These are phyloP conservation scores for Dendrobium catenatum DNA, from an alignment of 106 monocot species.

Conservation along the genomic window DNA sequence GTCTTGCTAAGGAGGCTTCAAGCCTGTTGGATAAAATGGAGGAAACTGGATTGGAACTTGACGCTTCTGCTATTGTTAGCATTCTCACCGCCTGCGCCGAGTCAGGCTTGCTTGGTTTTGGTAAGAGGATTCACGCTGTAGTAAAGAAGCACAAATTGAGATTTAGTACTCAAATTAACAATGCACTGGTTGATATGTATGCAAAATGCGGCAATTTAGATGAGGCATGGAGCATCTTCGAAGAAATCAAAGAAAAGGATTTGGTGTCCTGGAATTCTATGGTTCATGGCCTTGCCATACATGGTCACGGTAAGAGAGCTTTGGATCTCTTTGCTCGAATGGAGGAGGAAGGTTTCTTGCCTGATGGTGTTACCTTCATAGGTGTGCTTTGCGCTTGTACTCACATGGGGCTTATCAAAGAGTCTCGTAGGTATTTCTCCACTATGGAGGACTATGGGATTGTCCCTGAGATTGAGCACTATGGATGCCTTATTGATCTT, in stretches of 20 bases:
- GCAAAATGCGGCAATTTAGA: conserved; percentile 63
- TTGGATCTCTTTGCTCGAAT: conserved; percentile 52
- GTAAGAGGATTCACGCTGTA: conserved; percentile 48
- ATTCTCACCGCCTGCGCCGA: conserved; percentile 66
- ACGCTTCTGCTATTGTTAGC: conserved; percentile 42
- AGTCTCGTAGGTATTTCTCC: conserved; percentile 40
- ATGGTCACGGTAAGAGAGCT: conserved; percentile 61
- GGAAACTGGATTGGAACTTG: conserved; percentile 31
- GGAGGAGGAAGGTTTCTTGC: conserved; percentile 43
- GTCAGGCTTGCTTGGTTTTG: conserved; percentile 59
- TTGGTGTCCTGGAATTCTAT: conserved; percentile 82
- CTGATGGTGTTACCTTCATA: conserved; percentile 63
- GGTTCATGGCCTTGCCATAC: conserved; percentile 59
- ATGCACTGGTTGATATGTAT: conserved; percentile 77
- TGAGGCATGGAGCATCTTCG: conserved; percentile 46
- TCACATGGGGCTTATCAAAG: conserved; percentile 54
- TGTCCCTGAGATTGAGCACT: conserved; percentile 74
- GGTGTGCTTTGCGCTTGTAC: conserved; percentile 74
- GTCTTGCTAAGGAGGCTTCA: conserved; percentile 38
- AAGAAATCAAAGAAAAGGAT: conserved; percentile 33
- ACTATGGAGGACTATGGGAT: conserved; percentile 67
- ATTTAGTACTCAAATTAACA: conserved; percentile 40
- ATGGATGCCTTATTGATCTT: conserved; percentile 77
- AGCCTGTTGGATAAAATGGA: conserved; percentile 52
- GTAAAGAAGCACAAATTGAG: conserved; percentile 18